Evolutionary conservation across 768 basidiomycete species (phyloP), one percentile per base, ranked within the genome.

Genomic region (Lentinula sp.): DNA sequence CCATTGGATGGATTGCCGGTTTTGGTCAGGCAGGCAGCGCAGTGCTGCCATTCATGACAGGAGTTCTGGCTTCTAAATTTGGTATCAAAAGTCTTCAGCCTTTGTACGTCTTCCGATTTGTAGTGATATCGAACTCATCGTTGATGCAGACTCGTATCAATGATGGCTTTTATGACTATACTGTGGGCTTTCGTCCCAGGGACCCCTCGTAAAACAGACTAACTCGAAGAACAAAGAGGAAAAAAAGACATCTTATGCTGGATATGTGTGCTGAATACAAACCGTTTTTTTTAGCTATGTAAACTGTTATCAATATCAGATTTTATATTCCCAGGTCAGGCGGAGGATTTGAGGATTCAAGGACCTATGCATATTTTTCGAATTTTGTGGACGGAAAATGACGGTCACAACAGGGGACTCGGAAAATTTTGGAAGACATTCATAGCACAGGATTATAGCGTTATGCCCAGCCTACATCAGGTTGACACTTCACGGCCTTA

Each of bases 11-110:
- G 85, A 85, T 87, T 28, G 83, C 85, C 9, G 83, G 82, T 2
- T 80, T 84, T 35, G 89, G 90, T 0, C 85, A 87, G 66, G 83
- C 87, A 2, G 90, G 90, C 15, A 84, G 85, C 42, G 89, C 90
- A 0, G 63, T 87, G 8, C 66, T 91, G 3, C 89, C 91, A 0
- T 90, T 92, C 66, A 78, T 90, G 64, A 87, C 87, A 0, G 89
- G 90, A n/a, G 79, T 84, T 1, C 79, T 91, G 35, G 82, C 90
- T 5, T 77, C 77, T 20, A 83, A 77, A 61, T 81, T 84, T 48
- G 89, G 81, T 0, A 83, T 83, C 39, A 64, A 64, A 13, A 68
- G 71, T 61, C 65, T 83, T 48, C 80, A 81, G 62, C 83, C 82
- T 16, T 63, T 83, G 82, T 82, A 60, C 7, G 15, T 41, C 54